Evolutionary conservation across 306 rosid species (phyloP).

Genomic region (Casuarina cunninghamiana): DNA sequence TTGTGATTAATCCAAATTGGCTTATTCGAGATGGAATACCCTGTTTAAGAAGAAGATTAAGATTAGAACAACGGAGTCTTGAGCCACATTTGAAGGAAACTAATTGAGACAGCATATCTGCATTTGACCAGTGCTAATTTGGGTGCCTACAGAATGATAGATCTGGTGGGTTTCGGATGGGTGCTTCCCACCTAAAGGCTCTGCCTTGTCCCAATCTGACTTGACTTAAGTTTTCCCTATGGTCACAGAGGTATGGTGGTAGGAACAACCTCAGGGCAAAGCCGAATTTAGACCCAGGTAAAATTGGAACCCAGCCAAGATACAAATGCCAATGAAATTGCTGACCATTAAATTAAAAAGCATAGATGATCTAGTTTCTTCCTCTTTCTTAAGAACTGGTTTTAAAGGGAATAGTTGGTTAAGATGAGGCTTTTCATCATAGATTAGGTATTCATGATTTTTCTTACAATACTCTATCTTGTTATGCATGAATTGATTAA

Average conservation of each 20-base stretch:
- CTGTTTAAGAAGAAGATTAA: background rate
- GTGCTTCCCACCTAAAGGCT: slow-evolving; percentile 8
- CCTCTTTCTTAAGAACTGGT: too few relatives aligned
- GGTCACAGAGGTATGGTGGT: background rate
- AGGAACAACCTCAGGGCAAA: background rate
- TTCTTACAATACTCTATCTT: too few relatives aligned
- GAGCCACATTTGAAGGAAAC: background rate
- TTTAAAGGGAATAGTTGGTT: too few relatives aligned
- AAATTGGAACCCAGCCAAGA: background rate
- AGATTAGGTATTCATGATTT: too few relatives aligned
- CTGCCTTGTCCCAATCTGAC: background rate
- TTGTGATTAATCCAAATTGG: background rate
- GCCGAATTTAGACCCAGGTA: background rate
- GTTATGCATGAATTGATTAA: too few relatives aligned
- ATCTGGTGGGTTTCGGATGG: slow-evolving; percentile 4
- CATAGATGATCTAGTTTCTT: too few relatives aligned
- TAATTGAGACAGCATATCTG: slow-evolving; percentile 6
- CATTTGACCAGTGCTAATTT: background rate
- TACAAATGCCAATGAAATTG: too few relatives aligned
- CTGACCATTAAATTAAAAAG: too few relatives aligned
- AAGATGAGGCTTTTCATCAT: too few relatives aligned
- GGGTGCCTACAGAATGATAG: background rate
- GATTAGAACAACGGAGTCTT: background rate
- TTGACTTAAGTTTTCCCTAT: background rate
- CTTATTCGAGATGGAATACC: background rate